Conservation (phyloP, 352 stramenopile species). For the Pythium phragmiticola region DNA sequence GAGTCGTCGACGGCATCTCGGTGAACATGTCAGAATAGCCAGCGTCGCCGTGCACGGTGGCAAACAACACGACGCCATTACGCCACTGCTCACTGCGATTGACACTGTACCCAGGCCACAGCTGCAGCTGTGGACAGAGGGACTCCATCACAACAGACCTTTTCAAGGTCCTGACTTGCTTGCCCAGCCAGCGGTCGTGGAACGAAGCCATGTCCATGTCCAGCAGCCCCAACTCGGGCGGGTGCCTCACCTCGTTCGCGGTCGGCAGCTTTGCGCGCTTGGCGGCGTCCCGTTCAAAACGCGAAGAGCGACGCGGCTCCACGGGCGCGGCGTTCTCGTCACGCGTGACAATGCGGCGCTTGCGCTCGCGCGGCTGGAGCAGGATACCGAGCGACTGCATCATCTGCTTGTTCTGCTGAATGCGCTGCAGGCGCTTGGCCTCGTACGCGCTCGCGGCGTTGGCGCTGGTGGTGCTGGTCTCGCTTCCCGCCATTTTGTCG, state of each 20-base stretch:
- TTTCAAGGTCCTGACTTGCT: slow-evolving; percentile 43
- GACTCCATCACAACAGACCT: slow-evolving; percentile 50
- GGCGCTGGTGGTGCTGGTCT: not conserved
- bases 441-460: not conserved
- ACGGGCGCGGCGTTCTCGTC: not conserved
- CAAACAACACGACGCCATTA: slow-evolving; percentile 56
- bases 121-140: slow-evolving; percentile 32
- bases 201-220: slow-evolving; percentile 41
- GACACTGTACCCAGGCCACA: slow-evolving; percentile 14
- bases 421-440: slow-evolving; percentile 3
- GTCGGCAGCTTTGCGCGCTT: not conserved
- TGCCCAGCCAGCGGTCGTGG: slow-evolving; percentile 47
- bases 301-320: slow-evolving; percentile 11
- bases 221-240: slow-evolving; percentile 23
- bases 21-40: slow-evolving; percentile 52
- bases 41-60: slow-evolving; percentile 36
- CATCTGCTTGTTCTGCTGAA: slow-evolving; percentile 6
- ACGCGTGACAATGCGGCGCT: not conserved
- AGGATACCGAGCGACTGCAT: slow-evolving; percentile 2
- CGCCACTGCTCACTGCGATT: slow-evolving; percentile 44
- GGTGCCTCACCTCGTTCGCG: slow-evolving; percentile 5
- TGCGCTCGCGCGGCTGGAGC: not conserved
- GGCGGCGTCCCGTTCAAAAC: not conserved
- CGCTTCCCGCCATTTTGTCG: not conserved
- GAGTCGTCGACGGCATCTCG: slow-evolving; percentile 12